Evolutionary conservation across 371 early-diverging fungal species (phyloP), one percentile per base, ranked within the genome.

Genomic region (Cokeromyces recurvatus): DNA sequence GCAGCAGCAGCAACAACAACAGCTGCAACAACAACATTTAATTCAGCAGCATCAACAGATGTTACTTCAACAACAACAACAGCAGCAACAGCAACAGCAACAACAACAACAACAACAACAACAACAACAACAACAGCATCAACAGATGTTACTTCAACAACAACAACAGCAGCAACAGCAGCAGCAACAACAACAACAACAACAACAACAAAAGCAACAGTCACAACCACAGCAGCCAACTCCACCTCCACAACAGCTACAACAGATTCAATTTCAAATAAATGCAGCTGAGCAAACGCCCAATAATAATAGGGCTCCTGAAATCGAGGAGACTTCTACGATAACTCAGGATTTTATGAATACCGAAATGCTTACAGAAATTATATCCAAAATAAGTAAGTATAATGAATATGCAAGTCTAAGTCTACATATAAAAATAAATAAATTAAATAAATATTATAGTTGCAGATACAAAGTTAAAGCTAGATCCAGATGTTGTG

Each of bases 401-500:
- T n/a, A 16, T n/a, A 17, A 6, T 36, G 23, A n/a, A n/a, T n/a
- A n/a, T n/a, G n/a, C n/a, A n/a, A n/a, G n/a, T n/a, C n/a, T n/a
- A n/a, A n/a, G n/a, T 27, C 29, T 27, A 11, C 29, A 5, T 27
- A 27, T 27, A 27, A 11, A 5, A 7, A 7, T 5, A 27, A 27
- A 11, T n/a, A n/a, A 11, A 11, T 34, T n/a, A 11, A 34, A 9
- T 9, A 11, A 34, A 11, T 34, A 11, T 34, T 5, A 27, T 27
- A 27, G 29, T 27, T 27, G 29, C 5, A 27, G 7, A 5, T 27
- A 27, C 11, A 11, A 27, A 27, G 7, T 15, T 34, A 4, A 32
- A 51, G 8, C 16, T 89, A 3, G 80, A 82, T 2, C 66, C 73
- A 2, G 89, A 89, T 35, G 77, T 77, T 3, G 50, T 85, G 4